Evolutionary conservation across 129 eudicot genomes (phyloP).

Genomic region (Lactuca sativa): DNA sequence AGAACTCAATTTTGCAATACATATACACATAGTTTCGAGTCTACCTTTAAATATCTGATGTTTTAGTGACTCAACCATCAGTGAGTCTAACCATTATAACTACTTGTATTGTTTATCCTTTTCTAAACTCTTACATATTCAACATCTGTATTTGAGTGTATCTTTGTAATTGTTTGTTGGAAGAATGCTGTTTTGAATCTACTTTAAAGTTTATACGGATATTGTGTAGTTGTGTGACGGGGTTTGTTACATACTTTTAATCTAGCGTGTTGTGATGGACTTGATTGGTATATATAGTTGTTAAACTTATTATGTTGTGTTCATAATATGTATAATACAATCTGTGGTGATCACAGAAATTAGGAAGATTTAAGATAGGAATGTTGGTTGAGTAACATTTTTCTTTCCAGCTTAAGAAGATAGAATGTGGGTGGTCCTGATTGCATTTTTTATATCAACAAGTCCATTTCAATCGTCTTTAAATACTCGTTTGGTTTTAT

Average conservation of each 20-base stretch:
- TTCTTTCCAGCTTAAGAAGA: conserved; percentile 18
- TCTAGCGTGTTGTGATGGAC: neutral
- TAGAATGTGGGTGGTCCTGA: conserved; percentile 28
- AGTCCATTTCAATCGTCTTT: conserved; percentile 22
- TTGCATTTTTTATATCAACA: conserved; percentile 26
- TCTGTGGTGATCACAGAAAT: neutral
- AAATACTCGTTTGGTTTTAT: neutral
- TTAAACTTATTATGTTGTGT: neutral
- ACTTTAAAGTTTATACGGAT: too few species aligned
- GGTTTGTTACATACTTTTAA: neutral
- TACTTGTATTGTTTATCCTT: too few species aligned
- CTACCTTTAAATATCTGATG: too few species aligned
- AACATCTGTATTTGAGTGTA: too few species aligned
- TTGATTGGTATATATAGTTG: neutral
- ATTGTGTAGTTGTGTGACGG: neutral
- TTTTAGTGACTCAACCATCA: too few species aligned
- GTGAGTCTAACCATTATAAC: too few species aligned
- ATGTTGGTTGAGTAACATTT: conserved; percentile 9
- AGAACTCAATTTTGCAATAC: too few species aligned
- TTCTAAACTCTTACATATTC: too few species aligned
- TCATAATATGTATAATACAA: too few species aligned
- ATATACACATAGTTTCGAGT: too few species aligned
- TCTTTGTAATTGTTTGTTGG: too few species aligned
- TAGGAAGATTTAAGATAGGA: conserved; percentile 12
- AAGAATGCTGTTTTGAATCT: too few species aligned